These are phyloP conservation scores for Tetratostichococcus sp. DNA, from an alignment of 139 green algal species.

Conservation along the genomic window DNA sequence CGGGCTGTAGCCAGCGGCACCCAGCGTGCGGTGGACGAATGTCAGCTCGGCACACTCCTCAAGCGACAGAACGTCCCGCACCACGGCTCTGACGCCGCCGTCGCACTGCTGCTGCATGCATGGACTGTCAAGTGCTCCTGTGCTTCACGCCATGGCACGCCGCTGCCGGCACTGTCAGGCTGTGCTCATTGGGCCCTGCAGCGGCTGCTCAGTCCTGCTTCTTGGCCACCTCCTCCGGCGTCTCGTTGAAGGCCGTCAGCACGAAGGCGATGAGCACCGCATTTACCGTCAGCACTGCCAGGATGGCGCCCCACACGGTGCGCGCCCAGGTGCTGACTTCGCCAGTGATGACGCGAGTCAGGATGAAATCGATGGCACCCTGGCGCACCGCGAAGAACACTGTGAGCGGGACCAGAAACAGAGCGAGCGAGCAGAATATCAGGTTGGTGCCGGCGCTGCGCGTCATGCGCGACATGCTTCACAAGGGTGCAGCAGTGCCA, in stretches of 20 bases:
- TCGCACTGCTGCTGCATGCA: neutral
- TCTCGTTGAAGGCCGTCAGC: neutral
- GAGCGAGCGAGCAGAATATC: neutral
- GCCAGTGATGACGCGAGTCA: neutral
- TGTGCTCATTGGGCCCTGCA: too few relatives aligned
- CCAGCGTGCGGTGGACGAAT: neutral
- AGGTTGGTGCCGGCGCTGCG: neutral
- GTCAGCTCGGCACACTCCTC: neutral
- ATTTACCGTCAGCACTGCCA: neutral
- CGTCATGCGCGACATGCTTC: neutral
- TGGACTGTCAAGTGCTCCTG: neutral
- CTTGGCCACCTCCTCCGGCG: neutral
- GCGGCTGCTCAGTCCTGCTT: neutral
- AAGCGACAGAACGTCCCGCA: neutral
- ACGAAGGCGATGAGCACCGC: neutral
- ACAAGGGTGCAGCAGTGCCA: neutral
- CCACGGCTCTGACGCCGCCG: neutral
- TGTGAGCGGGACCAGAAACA: neutral
- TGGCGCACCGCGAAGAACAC: neutral
- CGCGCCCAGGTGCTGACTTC: neutral
- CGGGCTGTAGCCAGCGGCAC: neutral
- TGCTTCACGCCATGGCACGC: too few relatives aligned
- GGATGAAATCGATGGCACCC: neutral
- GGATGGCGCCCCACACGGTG: neutral
- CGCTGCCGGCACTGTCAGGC: too few relatives aligned